phyloP scores from a whole-genome alignment of 2,329 filamentous ascomycete species.

The Ploettnerulaceae sp. region DNA sequence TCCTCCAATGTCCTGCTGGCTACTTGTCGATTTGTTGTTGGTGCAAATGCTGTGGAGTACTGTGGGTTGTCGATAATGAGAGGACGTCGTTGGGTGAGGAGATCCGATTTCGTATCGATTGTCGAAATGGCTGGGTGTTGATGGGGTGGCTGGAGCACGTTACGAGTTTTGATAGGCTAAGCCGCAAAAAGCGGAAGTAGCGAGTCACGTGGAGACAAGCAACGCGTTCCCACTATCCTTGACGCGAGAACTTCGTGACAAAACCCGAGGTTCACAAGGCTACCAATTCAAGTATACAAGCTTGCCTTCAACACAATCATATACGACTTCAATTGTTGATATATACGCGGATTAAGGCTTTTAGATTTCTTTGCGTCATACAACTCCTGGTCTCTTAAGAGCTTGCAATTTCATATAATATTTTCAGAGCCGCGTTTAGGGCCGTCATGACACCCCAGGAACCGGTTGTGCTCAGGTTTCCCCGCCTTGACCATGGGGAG shows the following conservation, averaged over 20 bases:
- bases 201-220: too few species aligned
- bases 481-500: slow-evolving; percentile 49
- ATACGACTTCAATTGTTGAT: too few species aligned
- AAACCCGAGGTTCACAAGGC: too few species aligned
- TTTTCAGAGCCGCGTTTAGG: neutral
- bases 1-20: slow-evolving; percentile 1
- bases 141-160: neutral
- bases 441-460: slow-evolving; percentile 12
- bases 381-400: too few species aligned
- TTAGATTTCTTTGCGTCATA: too few species aligned
- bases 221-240: too few species aligned
- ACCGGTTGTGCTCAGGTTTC: slow-evolving; percentile 49
- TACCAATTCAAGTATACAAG: too few species aligned
- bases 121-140: slow-evolving; percentile 16
- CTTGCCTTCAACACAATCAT: too few species aligned
- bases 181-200: too few species aligned
- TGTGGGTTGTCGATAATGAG: neutral
- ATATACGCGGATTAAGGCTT: too few species aligned
- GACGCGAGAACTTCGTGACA: too few species aligned
- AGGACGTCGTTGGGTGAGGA: slow-evolving; percentile 1
- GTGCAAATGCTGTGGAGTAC: neutral
- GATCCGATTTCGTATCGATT: slow-evolving; percentile 12
- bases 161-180: neutral
- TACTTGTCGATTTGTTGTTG: neutral
- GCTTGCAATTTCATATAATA: neutral